Conservation (phyloP, 2,329 filamentous ascomycete species). For the Cercospora nicotianae region DNA sequence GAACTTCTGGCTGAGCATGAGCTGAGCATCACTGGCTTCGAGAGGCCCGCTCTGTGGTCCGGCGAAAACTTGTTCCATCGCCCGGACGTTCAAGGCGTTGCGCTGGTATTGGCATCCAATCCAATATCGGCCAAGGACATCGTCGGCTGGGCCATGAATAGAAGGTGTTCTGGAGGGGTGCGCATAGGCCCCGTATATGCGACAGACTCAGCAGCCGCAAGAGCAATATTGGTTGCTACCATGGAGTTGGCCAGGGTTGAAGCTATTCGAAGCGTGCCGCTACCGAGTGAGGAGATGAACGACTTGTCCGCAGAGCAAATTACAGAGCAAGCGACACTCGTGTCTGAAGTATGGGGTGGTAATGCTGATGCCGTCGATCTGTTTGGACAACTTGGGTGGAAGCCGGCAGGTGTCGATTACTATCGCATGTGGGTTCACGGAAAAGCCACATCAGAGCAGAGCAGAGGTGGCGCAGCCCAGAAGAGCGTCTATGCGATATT, state of each 20-base stretch:
- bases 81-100: background rate
- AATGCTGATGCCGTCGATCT: slow-evolving; percentile 30
- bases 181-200: background rate
- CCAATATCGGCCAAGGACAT: background rate
- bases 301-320: background rate
- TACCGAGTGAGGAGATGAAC: background rate
- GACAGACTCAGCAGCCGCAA: background rate
- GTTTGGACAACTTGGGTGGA: slow-evolving; percentile 41
- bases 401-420: slow-evolving; percentile 35
- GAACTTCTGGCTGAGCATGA: background rate
- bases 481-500: background rate
- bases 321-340: background rate
- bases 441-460: slow-evolving; percentile 37
- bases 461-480: slow-evolving; percentile 30
- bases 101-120: background rate
- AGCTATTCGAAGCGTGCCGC: background rate
- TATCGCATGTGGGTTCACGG: slow-evolving; percentile 43
- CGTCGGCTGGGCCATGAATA: background rate
- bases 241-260: background rate
- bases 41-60: background rate
- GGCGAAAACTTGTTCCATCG: background rate
- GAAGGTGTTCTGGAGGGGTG: background rate
- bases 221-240: background rate
- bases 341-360: background rate
- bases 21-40: background rate